Evolutionary conservation across 2,329 filamentous ascomycete species (phyloP).

Genomic region (Orbilia blumenaviensis): DNA sequence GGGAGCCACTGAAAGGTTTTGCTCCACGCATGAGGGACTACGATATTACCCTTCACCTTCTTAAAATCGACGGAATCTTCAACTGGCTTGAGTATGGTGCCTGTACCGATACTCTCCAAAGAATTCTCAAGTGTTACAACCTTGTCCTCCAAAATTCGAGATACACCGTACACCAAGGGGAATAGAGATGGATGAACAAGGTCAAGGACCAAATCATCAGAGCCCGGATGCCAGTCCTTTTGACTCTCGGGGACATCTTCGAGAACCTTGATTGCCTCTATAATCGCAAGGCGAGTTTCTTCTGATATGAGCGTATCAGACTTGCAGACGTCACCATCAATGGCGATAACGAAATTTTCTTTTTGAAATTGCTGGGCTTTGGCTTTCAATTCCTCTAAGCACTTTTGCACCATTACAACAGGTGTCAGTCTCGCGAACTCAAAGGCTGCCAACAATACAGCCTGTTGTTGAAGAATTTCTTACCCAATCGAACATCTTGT

Average conservation of each 20-base stretch:
- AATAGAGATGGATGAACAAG: constrained; percentile 72
- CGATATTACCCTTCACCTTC: background rate
- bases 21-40: constrained; percentile 21
- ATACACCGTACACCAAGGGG: constrained; percentile 67
- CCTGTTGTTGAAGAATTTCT: no score
- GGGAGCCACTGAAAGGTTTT: constrained; percentile 64
- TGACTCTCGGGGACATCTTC: constrained; percentile 65
- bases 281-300: constrained; percentile 61
- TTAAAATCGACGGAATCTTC: background rate
- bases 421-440: no score
- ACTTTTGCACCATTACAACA: constrained; percentile 54
- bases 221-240: constrained; percentile 71
- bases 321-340: constrained; percentile 67
- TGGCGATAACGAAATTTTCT: constrained; percentile 62
- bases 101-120: background rate
- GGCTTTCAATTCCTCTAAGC: constrained; percentile 64
- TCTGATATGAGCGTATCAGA: constrained; percentile 65
- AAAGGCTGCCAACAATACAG: no score
- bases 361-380: constrained; percentile 65
- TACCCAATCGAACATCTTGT: constrained; percentile 61
- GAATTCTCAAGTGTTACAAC: constrained; percentile 47
- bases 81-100: background rate
- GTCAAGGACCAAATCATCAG: constrained; percentile 68
- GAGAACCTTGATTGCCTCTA: constrained; percentile 62
- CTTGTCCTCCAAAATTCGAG: constrained; percentile 42